Conservation (phyloP, 352 stramenopile species). For the Pythium inflatum region DNA sequence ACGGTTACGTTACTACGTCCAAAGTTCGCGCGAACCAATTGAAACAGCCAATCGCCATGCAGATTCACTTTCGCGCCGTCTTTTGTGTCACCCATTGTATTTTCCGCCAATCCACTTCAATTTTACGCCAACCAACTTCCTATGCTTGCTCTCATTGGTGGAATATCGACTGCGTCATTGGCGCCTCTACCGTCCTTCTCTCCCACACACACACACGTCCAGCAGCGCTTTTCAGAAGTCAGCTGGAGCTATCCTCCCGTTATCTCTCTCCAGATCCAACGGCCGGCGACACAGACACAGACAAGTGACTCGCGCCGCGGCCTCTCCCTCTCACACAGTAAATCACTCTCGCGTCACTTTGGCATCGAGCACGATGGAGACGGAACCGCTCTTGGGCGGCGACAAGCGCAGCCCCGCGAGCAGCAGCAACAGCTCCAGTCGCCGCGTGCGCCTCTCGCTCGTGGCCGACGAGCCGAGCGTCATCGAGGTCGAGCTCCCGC, state of each 20-base stretch:
- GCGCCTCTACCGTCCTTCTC: constrained; percentile 13
- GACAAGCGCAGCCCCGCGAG: constrained; percentile 24
- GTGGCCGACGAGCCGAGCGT: not conserved
- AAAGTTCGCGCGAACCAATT: not conserved
- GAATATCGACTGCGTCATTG: too few relatives aligned
- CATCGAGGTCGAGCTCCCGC: constrained; percentile 18
- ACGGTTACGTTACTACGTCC: too few relatives aligned
- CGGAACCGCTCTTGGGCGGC: constrained; percentile 48
- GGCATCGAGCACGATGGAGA: constrained; percentile 40
- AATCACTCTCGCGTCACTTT: too few relatives aligned
- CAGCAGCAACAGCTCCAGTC: constrained; percentile 5
- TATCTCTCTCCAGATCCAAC: too few relatives aligned
- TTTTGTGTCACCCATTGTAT: not conserved
- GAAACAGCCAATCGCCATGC: not conserved
- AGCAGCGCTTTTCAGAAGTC: too few relatives aligned
- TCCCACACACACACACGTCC: not conserved
- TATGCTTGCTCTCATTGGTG: constrained; percentile 2
- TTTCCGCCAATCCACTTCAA: constrained; percentile 5
- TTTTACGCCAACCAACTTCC: too few relatives aligned
- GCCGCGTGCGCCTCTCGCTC: constrained; percentile 31
- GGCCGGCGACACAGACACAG: constrained; percentile 33
- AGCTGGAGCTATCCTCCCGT: too few relatives aligned
- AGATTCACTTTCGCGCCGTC: constrained; percentile 19
- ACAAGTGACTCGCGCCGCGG: not conserved
- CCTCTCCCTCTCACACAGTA: not conserved